phyloP scores from a whole-genome alignment of 1,139 yeast genomes.

The Eremothecium coryli region DNA sequence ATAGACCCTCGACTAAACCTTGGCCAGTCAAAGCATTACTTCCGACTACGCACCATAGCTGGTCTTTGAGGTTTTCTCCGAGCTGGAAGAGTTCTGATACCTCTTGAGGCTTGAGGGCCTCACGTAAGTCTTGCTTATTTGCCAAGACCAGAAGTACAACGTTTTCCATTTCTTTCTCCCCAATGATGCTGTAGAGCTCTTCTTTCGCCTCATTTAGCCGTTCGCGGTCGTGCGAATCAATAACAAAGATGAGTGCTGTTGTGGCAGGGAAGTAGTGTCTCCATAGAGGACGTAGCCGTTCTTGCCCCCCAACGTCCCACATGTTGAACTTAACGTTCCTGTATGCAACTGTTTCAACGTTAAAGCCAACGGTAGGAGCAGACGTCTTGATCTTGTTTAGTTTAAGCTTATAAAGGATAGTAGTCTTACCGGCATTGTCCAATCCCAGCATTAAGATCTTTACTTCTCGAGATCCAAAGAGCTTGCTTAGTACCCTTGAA shows the following conservation, averaged over 20 bases:
- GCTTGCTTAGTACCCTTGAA: constrained; percentile 39
- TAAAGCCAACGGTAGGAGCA: constrained; percentile 91
- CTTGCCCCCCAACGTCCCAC: constrained; percentile 98
- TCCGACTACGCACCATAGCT: constrained; percentile 68
- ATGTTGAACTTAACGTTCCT: constrained; percentile 84
- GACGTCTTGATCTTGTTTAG: constrained; percentile 47
- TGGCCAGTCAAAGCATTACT: constrained; percentile 69
- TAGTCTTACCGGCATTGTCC: constrained; percentile 89
- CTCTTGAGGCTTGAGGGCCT: constrained; percentile 56
- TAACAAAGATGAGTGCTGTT: constrained; percentile 85
- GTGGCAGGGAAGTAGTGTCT: constrained; percentile 93
- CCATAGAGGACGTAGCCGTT: constrained; percentile 84
- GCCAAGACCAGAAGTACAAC: constrained; percentile 79
- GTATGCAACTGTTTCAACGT: constrained; percentile 85
- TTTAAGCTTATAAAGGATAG: constrained; percentile 30
- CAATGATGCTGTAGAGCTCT: constrained; percentile 66
- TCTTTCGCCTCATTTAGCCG: constrained; percentile 72
- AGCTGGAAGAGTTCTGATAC: constrained; percentile 51
- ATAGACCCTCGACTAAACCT: constrained; percentile 63
- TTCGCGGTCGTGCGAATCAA: constrained; percentile 66
- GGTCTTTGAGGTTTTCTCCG: constrained; percentile 43
- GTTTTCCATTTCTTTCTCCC: constrained; percentile 62
- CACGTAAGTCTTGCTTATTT: constrained; percentile 75
- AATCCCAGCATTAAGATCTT: constrained; percentile 79
- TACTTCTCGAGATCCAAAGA: constrained; percentile 42